These are phyloP conservation scores for Macrolepiota dolichaula DNA, from an alignment of 768 basidiomycete genomes.

Conservation along the genomic window DNA sequence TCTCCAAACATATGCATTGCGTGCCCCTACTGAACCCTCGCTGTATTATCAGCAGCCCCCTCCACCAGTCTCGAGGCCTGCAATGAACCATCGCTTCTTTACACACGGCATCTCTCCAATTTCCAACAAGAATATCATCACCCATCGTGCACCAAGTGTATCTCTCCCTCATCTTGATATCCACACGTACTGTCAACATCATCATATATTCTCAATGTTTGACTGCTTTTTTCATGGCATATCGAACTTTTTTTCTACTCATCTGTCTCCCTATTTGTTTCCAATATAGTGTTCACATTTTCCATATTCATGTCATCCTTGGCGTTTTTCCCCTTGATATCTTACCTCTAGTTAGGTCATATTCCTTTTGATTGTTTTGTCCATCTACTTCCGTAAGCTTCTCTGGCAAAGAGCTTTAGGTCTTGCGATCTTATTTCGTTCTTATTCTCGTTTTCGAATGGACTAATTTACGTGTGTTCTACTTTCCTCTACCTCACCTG, in stretches of 20 bases:
- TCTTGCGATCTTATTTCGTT: neutral
- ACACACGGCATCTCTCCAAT: conserved; percentile 4
- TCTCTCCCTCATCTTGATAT: conserved; percentile 5
- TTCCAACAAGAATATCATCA: conserved; percentile 6
- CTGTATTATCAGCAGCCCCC: conserved; percentile 9
- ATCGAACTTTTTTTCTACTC: conserved; percentile 6
- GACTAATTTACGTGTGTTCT: neutral
- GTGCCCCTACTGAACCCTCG: neutral
- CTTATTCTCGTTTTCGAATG: neutral
- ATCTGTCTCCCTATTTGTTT: conserved; percentile 7
- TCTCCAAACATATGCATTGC: neutral
- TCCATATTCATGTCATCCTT: conserved; percentile 2
- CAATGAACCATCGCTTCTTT: neutral
- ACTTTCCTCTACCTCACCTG: neutral
- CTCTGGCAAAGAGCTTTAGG: neutral
- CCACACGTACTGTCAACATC: conserved; percentile 8
- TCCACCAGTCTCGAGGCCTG: neutral
- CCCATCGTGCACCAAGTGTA: conserved; percentile 8
- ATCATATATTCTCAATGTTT: neutral
- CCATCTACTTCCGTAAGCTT: neutral
- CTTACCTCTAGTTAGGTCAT: conserved; percentile 4
- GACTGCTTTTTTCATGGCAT: conserved; percentile 10
- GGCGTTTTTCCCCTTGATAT: neutral
- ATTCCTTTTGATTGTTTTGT: neutral
- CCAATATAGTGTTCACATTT: conserved; percentile 3